These are phyloP conservation scores for Alternaria infectoria DNA, from an alignment of 2,329 filamentous ascomycete species.

Conservation along the genomic window DNA sequence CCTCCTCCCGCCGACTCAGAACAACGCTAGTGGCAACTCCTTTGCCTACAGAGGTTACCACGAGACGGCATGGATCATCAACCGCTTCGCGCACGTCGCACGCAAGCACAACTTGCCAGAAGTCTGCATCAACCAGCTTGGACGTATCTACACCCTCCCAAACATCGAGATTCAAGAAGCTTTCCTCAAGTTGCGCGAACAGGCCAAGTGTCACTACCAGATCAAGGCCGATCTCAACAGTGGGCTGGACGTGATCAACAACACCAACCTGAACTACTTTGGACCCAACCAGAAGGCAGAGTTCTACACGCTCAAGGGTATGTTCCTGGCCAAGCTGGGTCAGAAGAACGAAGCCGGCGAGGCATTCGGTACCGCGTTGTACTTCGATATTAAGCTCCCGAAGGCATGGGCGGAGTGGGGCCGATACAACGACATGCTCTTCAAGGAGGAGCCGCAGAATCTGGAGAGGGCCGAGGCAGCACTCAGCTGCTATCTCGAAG, in stretches of 20 bases:
- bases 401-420: slow-evolving; percentile 99
- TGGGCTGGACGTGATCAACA: slow-evolving; percentile 97
- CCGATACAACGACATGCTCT: slow-evolving; percentile 94
- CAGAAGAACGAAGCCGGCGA: slow-evolving; percentile 91
- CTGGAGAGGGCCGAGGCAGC: slow-evolving; percentile 87
- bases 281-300: slow-evolving; percentile 95
- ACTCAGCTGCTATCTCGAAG: slow-evolving; percentile 94
- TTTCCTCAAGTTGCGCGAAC: slow-evolving; percentile 96
- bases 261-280: slow-evolving; percentile 99
- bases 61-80: slow-evolving; percentile 99
- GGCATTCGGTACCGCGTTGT: slow-evolving; percentile 92
- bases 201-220: slow-evolving; percentile 98
- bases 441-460: slow-evolving; percentile 87
- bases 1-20: slow-evolving; percentile 77
- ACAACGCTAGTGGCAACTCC: slow-evolving; percentile 83
- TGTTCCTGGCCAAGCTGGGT: slow-evolving; percentile 95
- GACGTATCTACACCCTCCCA: slow-evolving; percentile 95
- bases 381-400: slow-evolving; percentile 92
- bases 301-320: slow-evolving; percentile 98
- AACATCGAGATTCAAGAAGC: slow-evolving; percentile 99
- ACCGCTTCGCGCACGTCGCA: slow-evolving; percentile 95
- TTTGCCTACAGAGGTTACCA: slow-evolving; percentile 98
- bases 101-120: slow-evolving; percentile 96
- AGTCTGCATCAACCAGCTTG: slow-evolving; percentile 95
- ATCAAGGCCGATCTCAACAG: slow-evolving; percentile 90